phyloP scores from a whole-genome alignment of 1,284 basidiomycete genomes.

The Pyrrhoderma noxium region DNA sequence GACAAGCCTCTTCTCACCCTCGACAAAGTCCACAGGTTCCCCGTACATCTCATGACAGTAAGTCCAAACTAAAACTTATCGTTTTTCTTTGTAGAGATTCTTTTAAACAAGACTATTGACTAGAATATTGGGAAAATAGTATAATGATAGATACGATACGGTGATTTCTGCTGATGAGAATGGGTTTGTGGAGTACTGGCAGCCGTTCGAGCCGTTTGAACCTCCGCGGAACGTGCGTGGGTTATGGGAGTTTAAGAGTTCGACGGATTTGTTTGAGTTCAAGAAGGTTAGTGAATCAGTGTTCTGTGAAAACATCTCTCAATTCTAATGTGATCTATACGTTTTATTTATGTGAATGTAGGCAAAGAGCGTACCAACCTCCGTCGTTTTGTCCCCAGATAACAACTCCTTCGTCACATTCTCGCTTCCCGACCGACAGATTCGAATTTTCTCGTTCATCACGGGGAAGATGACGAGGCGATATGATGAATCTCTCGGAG shows the following conservation, averaged over 20 bases:
- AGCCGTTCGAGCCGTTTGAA: conserved; percentile 79
- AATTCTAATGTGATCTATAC: background rate
- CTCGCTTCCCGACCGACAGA: conserved; percentile 86
- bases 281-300: conserved; percentile 66
- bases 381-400: conserved; percentile 86
- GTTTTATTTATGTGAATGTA: conserved; percentile 26
- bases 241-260: conserved; percentile 86
- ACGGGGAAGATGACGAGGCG: conserved; percentile 85
- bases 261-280: conserved; percentile 95
- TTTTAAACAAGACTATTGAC: conserved; percentile 11
- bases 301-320: background rate
- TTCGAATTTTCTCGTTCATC: conserved; percentile 90
- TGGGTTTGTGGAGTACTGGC: conserved; percentile 98
- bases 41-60: conserved; percentile 88
- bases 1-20: conserved; percentile 71
- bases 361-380: conserved; percentile 88
- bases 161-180: conserved; percentile 93
- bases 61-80: too few relatives aligned
- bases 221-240: conserved; percentile 72
- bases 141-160: conserved; percentile 83
- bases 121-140: conserved; percentile 46
- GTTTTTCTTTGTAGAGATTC: background rate
- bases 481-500: conserved; percentile 91
- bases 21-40: conserved; percentile 73
- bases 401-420: conserved; percentile 86